phyloP scores from a whole-genome alignment of 805 yeast species.

The Zygoascus ofunaensis region DNA sequence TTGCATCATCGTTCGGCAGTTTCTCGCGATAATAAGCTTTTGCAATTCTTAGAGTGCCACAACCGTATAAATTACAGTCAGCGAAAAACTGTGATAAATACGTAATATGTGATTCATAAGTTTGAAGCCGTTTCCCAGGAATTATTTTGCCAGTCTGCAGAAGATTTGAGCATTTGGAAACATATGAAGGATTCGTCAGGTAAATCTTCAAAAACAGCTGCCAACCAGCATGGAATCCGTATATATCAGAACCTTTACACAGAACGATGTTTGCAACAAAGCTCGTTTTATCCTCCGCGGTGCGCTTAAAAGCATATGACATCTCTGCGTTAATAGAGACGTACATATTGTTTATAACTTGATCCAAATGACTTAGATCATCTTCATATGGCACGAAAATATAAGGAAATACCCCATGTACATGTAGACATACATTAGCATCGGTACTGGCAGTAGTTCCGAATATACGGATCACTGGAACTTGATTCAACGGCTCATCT shows the following conservation, averaged over 20 bases:
- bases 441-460: slow-evolving; percentile 43
- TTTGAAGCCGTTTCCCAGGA: slow-evolving; percentile 34
- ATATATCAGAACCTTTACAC: slow-evolving; percentile 71
- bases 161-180: slow-evolving; percentile 45
- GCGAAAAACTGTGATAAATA: slow-evolving; percentile 64
- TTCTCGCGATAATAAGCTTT: slow-evolving; percentile 14
- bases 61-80: slow-evolving; percentile 78
- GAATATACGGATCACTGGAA: slow-evolving; percentile 70
- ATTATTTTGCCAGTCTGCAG: slow-evolving; percentile 36
- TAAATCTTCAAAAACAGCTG: slow-evolving; percentile 59
- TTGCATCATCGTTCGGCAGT: slow-evolving; percentile 7
- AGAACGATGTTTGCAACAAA: slow-evolving; percentile 32
- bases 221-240: slow-evolving; percentile 70
- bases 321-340: slow-evolving; percentile 23
- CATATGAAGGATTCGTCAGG: slow-evolving; percentile 52
- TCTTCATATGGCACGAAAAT: slow-evolving; percentile 49
- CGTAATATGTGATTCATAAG: slow-evolving; percentile 77
- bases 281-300: slow-evolving; percentile 8
- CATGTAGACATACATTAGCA: slow-evolving; percentile 52
- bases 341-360: slow-evolving; percentile 13
- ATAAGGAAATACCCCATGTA: slow-evolving; percentile 83
- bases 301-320: slow-evolving; percentile 20
- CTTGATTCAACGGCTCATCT: slow-evolving; percentile 27
- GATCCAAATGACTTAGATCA: slow-evolving; percentile 10
- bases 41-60: slow-evolving; percentile 58